phyloP scores from a whole-genome alignment of 2,329 filamentous ascomycete species.

The Aspergillus sp. region DNA sequence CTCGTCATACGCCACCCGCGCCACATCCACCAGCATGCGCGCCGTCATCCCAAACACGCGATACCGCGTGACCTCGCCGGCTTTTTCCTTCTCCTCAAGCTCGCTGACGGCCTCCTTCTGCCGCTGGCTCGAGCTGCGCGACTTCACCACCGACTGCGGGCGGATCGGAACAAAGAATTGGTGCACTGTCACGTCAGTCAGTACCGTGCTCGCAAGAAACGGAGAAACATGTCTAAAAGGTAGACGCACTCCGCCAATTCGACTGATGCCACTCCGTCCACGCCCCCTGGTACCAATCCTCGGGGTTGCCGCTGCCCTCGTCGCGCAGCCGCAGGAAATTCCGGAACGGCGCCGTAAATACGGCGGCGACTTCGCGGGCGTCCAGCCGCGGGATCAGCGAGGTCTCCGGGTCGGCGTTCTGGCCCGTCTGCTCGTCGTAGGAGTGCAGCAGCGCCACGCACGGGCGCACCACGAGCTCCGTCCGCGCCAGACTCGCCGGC shows the following conservation, averaged over 20 bases:
- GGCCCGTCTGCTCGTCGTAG: constrained; percentile 46
- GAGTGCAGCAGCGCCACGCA: constrained; percentile 76
- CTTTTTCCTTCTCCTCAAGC: constrained; percentile 49
- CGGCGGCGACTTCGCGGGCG: constrained; percentile 86
- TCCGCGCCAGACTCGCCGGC: constrained; percentile 71
- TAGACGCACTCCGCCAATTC: constrained; percentile 63
- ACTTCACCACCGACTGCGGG: constrained; percentile 66
- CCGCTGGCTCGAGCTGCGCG: constrained; percentile 41
- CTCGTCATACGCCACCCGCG: constrained; percentile 76
- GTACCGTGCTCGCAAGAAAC: not conserved
- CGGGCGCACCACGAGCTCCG: constrained; percentile 70
- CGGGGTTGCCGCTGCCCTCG: constrained; percentile 48
- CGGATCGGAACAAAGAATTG: constrained; percentile 86
- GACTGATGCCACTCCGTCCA: constrained; percentile 79
- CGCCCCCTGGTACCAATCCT: constrained; percentile 78
- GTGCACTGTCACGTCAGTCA: constrained; percentile 57
- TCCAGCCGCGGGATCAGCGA: constrained; percentile 77
- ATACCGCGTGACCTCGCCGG: constrained; percentile 58
- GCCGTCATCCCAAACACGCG: constrained; percentile 96
- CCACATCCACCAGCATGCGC: constrained; percentile 82
- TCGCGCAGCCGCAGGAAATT: constrained; percentile 70
- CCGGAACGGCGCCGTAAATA: constrained; percentile 86
- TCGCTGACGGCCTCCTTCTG: constrained; percentile 40
- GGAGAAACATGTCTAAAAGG: not conserved
- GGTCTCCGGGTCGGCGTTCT: constrained; percentile 60